Evolutionary conservation across 768 basidiomycete genomes (phyloP), one percentile per base, ranked within the genome.

Genomic region (Chiua virens): DNA sequence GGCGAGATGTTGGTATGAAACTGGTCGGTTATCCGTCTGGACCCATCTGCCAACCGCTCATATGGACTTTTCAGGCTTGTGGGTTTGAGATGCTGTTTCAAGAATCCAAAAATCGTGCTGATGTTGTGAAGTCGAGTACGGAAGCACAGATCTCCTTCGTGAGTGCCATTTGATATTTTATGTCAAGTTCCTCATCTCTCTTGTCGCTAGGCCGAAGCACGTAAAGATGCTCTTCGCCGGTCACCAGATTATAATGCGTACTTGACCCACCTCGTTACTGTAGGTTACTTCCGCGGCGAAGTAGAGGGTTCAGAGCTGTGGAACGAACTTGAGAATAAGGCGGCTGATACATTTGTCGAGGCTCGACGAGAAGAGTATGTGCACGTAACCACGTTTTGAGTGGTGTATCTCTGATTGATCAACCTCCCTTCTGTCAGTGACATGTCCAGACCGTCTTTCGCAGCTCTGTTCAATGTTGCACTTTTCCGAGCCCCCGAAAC

Each of bases 11-110:
- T 25, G 96, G 96, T 8, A 89, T 98, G 85, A 98, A 98, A 75
- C 85, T 98, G 46, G 93, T 90, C 53, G 43, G 81, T 69, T 35
- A 21, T 14, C 42, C 22, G 3, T 37, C 17, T 42, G 32, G 42
- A 4, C 14, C 5, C 37, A 28, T 47, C 22, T 20, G 8, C 20
- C 17, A 18, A 10, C 18, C 8, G 7, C 38, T 46, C 42, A 59
- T 44, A 14, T 35, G n/a, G 8, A 37, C 10, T 21, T 44, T 40
- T 8, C 62, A 95, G 87, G 86, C 93, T 3, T 92, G 92, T 55
- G 97, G 97, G 2, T 98, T 98, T 55, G 97, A 99, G 73, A 99
- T 98, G 79, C 78, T 97, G 36, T 98, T 89, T 65, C 86, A 89
- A 65, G 93, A 93, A 64, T 87, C 81, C 52, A 86, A 88, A 68